Evolutionary conservation across 805 yeast species (phyloP).

Genomic region (Saccharomycopsis malanga): DNA sequence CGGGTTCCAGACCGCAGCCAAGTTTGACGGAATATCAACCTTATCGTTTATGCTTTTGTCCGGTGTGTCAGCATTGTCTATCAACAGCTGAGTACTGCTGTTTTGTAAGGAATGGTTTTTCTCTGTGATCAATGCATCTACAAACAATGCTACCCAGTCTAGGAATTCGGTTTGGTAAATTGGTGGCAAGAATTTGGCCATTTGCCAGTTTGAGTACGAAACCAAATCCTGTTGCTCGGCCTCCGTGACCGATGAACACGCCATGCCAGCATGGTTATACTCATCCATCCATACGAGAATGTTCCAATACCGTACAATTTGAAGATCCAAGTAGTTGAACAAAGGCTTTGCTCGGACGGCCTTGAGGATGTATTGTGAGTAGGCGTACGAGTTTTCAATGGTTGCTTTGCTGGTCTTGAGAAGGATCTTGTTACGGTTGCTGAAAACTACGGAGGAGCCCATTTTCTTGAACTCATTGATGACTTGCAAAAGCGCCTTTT

Average conservation of each 20-base stretch:
- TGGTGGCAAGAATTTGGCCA: constrained; percentile 64
- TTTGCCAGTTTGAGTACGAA: constrained; percentile 64
- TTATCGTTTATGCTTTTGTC: neutral
- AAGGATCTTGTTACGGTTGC: constrained; percentile 68
- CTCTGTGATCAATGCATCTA: constrained; percentile 58
- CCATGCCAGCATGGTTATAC: constrained; percentile 74
- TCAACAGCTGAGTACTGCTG: constrained; percentile 53
- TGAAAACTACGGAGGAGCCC: constrained; percentile 76
- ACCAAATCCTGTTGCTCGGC: constrained; percentile 32
- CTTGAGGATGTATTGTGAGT: constrained; percentile 74
- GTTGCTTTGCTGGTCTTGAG: constrained; percentile 67
- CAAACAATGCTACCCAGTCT: constrained; percentile 74
- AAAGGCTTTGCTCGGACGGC: constrained; percentile 74
- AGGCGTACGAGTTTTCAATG: constrained; percentile 86
- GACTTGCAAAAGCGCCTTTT: constrained; percentile 73
- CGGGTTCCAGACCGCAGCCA: constrained; percentile 50
- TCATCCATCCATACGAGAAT: constrained; percentile 92
- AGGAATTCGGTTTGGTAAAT: constrained; percentile 77
- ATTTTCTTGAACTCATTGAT: constrained; percentile 51
- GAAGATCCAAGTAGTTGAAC: constrained; percentile 74
- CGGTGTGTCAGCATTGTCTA: neutral
- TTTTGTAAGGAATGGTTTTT: constrained; percentile 33
- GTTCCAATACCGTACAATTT: constrained; percentile 82
- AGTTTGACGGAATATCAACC: constrained; percentile 34
- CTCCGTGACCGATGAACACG: constrained; percentile 34